phyloP scores from a whole-genome alignment of 2,329 filamentous ascomycete genomes.

The Pseudogymnoascus sp. region DNA sequence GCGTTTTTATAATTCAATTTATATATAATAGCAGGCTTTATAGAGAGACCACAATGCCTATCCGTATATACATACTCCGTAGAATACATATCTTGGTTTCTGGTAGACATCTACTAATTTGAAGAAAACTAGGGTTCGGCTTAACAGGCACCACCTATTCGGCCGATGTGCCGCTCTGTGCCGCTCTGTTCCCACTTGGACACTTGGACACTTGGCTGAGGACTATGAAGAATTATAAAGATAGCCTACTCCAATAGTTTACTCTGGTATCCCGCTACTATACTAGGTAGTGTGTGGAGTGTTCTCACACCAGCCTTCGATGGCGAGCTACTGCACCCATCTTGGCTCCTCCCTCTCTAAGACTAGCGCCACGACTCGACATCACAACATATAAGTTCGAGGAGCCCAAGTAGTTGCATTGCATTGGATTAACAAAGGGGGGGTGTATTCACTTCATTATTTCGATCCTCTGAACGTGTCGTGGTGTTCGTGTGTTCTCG shows the following conservation, averaged over 20 bases:
- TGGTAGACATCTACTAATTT: neutral
- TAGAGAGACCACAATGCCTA: neutral
- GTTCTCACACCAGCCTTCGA: neutral
- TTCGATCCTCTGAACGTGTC: neutral
- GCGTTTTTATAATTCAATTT: neutral
- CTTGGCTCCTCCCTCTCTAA: constrained; percentile 1
- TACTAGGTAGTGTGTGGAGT: neutral
- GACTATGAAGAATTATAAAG: neutral
- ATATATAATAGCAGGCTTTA: neutral
- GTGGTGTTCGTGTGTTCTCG: neutral
- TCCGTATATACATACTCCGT: neutral
- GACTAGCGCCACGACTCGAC: neutral
- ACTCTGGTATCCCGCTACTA: neutral
- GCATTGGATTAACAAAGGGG: neutral
- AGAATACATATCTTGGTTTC: neutral
- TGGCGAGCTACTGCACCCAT: neutral
- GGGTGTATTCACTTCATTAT: neutral
- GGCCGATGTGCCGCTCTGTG: neutral
- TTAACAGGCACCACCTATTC: neutral
- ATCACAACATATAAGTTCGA: neutral
- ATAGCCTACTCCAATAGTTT: neutral
- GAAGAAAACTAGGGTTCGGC: neutral
- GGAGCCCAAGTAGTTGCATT: neutral
- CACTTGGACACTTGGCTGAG: neutral
- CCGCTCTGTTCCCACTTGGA: neutral